phyloP scores from a whole-genome alignment of 768 basidiomycete species.

The Psilocybe azurescens region DNA sequence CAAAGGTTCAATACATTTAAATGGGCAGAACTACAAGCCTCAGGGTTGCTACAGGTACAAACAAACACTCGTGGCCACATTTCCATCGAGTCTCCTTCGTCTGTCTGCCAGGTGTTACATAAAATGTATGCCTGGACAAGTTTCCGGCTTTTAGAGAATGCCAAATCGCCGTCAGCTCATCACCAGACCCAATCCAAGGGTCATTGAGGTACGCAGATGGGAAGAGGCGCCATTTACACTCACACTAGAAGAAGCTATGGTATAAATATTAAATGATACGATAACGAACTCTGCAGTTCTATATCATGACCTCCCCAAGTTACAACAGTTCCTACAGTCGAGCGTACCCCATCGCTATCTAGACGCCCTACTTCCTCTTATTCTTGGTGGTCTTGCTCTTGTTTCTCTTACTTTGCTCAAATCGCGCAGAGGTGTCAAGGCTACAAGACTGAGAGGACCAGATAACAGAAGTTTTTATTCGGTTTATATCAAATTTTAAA shows the following conservation, averaged over 20 bases:
- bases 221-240: background rate
- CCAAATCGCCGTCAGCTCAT: too few species aligned
- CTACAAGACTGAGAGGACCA: conserved; percentile 49
- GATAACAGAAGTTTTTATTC: conserved; percentile 44
- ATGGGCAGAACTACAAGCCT: too few species aligned
- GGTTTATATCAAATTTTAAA: conserved; percentile 39
- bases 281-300: background rate
- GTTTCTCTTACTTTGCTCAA: background rate
- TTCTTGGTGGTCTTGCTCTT: background rate
- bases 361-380: background rate
- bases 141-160: too few species aligned
- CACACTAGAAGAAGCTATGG: background rate
- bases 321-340: background rate
- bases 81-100: too few species aligned
- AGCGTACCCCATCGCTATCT: background rate
- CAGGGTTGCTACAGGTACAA: too few species aligned
- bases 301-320: background rate
- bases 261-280: background rate
- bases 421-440: conserved; percentile 5
- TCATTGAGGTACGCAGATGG: background rate
- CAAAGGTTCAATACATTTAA: too few species aligned
- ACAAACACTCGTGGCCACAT: too few species aligned
- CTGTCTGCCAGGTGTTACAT: too few species aligned
- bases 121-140: too few species aligned
- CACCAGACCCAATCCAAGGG: too few species aligned